Evolutionary conservation across 306 rosid species (phyloP).

Genomic region (Cyamopsis tetragonoloba): DNA sequence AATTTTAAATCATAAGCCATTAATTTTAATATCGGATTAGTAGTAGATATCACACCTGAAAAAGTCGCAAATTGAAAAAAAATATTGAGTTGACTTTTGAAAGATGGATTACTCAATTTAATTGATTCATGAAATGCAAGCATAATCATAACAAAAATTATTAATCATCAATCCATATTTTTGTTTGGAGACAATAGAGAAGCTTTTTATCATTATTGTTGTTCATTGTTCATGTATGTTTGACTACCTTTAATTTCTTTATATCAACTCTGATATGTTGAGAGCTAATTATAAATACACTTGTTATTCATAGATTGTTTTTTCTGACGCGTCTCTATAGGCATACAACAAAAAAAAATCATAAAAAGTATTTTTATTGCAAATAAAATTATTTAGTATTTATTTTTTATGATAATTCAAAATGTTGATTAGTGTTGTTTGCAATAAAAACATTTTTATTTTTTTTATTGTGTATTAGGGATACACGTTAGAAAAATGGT

Average conservation of each 20-base stretch:
- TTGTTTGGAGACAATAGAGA: not conserved
- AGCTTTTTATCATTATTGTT: conserved; percentile 1
- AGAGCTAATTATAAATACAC: not conserved
- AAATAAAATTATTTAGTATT: too few species aligned
- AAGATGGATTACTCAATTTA: conserved; percentile 8
- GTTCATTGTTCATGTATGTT: not conserved
- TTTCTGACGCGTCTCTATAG: too few species aligned
- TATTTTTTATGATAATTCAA: too few species aligned
- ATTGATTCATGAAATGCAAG: not conserved
- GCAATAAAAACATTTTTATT: too few species aligned
- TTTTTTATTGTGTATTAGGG: too few species aligned
- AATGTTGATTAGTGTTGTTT: too few species aligned
- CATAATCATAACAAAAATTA: conserved; percentile 1
- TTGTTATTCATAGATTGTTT: too few species aligned
- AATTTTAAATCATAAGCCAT: too few species aligned
- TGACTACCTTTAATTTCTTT: not conserved
- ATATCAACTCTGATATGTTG: not conserved
- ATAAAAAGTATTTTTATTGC: too few species aligned
- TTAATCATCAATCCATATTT: not conserved
- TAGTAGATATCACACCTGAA: conserved; percentile 9
- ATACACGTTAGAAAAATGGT: too few species aligned
- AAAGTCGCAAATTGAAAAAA: not conserved
- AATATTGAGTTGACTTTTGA: conserved; percentile 22
- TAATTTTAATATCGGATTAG: too few species aligned
- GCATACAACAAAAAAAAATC: too few species aligned